Base-by-base conservation (phyloP, 139 green algal species). In the Chlamydomonas schloesseri region DNA sequence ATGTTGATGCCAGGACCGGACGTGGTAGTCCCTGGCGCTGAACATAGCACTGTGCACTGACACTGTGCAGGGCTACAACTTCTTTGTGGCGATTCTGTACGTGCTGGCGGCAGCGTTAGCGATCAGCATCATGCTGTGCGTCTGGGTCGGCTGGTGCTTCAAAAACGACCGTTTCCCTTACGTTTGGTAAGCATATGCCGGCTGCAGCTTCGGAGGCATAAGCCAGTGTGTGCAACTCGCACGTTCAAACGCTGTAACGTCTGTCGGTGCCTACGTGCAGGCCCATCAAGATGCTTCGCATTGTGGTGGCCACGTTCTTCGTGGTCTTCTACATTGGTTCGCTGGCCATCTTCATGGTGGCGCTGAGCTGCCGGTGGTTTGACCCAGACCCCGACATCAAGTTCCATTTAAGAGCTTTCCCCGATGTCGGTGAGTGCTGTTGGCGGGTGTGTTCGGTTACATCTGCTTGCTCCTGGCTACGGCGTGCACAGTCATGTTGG, bases 281-380 rank as follows among this genome's bases (percentile, higher is more conserved):
- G 89, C 89, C 89, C 24, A 87, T 93, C 23, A 89, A 91, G 79
- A 72, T 91, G 78, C 79, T 93, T 47, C 89, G 89, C 26, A 83
- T 93, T 31, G 76, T 86, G 26, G 83, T 93, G 34, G 71, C 76
- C 2, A 62, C 88, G 11, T 84, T 93, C 28, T 93, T 88, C 72
- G 70, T 89, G 73, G 87, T 93, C 8, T 89, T 91, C 46, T 93
- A 93, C 83, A 82, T 93, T 36, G 83, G 82, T 28, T 80, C 88
- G 0, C 67, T 93, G 28, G 87, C 86, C 34, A 88, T 88, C 36
- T 81, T 93, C 62, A 57, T 93, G 67, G 83, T 80, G n/a, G 74
- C 89, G 4, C 14, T 86, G 0, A 74, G 83, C 50, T 93, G 89
- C 79, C 78, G 79, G 14, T 93, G 83, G 83, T 87, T 93, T 21